Evolutionary conservation across 768 basidiomycete genomes (phyloP), one percentile per base, ranked within the genome.

Genomic region (Ramaria rubella): DNA sequence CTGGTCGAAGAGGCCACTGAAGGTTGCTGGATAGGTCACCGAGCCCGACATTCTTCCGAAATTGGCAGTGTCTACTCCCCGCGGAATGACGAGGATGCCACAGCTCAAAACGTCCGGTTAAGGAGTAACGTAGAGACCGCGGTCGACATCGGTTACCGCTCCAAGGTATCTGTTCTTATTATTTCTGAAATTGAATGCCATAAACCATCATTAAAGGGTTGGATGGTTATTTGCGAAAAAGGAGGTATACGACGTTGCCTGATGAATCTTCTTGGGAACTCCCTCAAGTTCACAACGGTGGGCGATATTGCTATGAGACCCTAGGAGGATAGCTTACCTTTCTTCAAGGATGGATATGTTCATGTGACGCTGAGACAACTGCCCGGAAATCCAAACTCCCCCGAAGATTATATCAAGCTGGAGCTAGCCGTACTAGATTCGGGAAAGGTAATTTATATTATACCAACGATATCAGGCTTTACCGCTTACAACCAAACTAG

Each of bases 201-300:
- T 49, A 38, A 31, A 15, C 27, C 12, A 26, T 59, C 30, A 17
- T n/a, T 27, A 42, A 26, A 94, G 88, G 90, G 90, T 1, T 97
- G 94, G 94, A 72, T 73, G 7, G 72, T 95, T 27, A 85, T 83
- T 64, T 93, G 89, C 67, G 94, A 97, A 69, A 92, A 88, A 67
- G 94, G 91, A 29, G 94, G 94, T 14, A 85, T 96, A 59, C 82
- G 94, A 29, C 81, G 94, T 26, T 84, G 96, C 12, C 69, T 96
- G 59, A 95, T 96, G 91, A 97, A 97, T 67, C 70, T 97, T 34
- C 91, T 96, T 62, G 91, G 93, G 15, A 96, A 95, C 69, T 91
- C 90, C 63, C 72, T 94, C 52, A 95, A 97, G 69, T 96, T 96
- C 68, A 95, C 93, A 29, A 76, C 80, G 43, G 90, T 90, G 64